Evolutionary conservation across 139 green algal genomes (phyloP).

Genomic region (Picochlorum sp.): DNA sequence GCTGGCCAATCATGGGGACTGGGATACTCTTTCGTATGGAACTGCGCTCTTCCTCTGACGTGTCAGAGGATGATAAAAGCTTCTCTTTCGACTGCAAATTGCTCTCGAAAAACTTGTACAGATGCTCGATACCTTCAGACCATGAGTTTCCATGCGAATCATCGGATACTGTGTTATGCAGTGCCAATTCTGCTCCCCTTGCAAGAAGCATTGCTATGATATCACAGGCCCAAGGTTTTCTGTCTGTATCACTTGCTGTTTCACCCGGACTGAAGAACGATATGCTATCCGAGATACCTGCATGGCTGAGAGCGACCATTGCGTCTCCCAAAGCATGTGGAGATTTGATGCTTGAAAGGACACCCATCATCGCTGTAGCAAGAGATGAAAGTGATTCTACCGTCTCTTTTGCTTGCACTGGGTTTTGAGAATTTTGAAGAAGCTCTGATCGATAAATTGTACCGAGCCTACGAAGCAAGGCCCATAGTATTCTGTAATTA

Average conservation of each 20-base stretch:
- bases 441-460: conserved; percentile 33
- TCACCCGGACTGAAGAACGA: conserved; percentile 30
- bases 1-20: not conserved
- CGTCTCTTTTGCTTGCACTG: conserved; percentile 12
- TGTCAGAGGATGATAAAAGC: too few species aligned
- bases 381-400: conserved; percentile 29
- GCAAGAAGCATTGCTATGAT: conserved; percentile 46
- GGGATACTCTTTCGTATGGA: not conserved
- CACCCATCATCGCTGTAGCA: conserved; percentile 33
- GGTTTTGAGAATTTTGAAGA: not conserved
- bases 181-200: conserved; percentile 41
- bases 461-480: conserved; percentile 53
- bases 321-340: conserved; percentile 32
- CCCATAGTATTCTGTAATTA: conserved; percentile 52
- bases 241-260: not conserved
- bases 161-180: conserved; percentile 15
- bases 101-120: conserved; percentile 23
- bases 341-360: conserved; percentile 35
- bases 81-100: conserved; percentile 16
- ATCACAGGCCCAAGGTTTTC: conserved; percentile 39
- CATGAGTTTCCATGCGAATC: conserved; percentile 10
- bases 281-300: conserved; percentile 28
- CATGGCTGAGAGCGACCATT: conserved; percentile 39
- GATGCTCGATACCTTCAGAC: conserved; percentile 11
- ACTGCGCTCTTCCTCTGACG: too few species aligned